Base-by-base conservation (phyloP, 1,284 basidiomycete species). In the Ganoderma lucidum region DNA sequence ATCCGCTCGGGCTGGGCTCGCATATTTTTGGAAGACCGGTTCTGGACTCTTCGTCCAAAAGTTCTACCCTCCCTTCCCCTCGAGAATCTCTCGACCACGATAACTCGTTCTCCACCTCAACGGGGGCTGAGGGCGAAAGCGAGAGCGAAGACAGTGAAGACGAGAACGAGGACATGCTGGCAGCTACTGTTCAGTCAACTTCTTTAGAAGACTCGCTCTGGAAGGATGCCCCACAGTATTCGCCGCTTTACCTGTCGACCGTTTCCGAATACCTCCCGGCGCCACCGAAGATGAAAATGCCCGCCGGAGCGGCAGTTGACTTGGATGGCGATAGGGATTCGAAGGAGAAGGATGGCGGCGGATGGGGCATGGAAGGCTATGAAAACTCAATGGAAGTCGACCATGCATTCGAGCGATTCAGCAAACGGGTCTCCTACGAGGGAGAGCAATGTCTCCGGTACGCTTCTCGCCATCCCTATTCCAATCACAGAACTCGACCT, bases 401-500 rank as follows among this genome's bases (percentile, higher is more conserved):
- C 78, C 87, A 88, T 62, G 87, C 92, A 1, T 96, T 96, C 77
- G 90, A 94, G 73, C 84, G 87, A n/a, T 96, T 96, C 77, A 88
- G 86, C 63, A 88, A 88, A 76, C 85, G 93, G 37, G 88, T 92
- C 14, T 84, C 81, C 45, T 84, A 86, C 72, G 89, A 92, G 76
- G 88, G 89, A 42, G 86, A 90, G 71, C 95, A 96, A 76, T 94
- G 94, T 76, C 82, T 96, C 58, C 85, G 94, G 93, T 93, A 64
- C 66, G 84, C 68, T 14, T 55, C 32, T 61, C 19, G 62, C n/a
- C n/a, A 23, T 55, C 14, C 19, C 12, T 19, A 35, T 56, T 14
- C 19, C 53, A 58, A 59, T 56, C 60, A 5, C n/a, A 9, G 10
- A 5, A 19, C 28, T 30, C 53, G 41, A 37, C n/a, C 60, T 59